Evolutionary conservation across 2,329 filamentous ascomycete genomes (phyloP), one percentile per base, ranked within the genome.

Genomic region (Aaosphaeria pasadenensis): DNA sequence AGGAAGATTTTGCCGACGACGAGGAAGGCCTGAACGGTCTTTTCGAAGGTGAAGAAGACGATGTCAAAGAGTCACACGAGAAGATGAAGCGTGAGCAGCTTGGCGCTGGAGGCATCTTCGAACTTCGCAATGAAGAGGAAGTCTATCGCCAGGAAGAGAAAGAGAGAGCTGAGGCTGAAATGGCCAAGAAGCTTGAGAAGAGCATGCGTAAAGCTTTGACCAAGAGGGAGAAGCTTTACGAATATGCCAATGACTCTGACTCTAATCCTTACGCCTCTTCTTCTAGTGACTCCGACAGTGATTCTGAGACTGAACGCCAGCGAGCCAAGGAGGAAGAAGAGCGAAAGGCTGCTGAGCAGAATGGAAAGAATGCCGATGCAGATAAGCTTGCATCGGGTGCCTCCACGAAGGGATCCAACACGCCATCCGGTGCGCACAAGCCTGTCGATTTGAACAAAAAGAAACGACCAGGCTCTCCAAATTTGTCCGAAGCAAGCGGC

Each of bases 401-500:
- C 4, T 84, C 83, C 1, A 80, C 84, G 1, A 91, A 89, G 67
- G 89, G 88, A 30, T 83, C 81, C 35, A 88, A 78, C 57, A 87
- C 85, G 2, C 84, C 85, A 1, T 84, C 79, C 31, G 81, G 81
- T 35, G 77, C 79, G 31, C 71, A 73, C 42, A 77, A 76, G 57
- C 67, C 74, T 44, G 54, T 74, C 38, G 78, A 83, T 57, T 61
- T 77, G 11, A 59, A 75, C 46, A 81, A 80, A 60, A 80, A 92
- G 45, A 96, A 96, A 74, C 85, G 92, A 30, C 81, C 89, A 31
- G 90, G 91, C 13, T 96, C 91, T 11, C 90, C 91, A 3, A 87
- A 91, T 55, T 79, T 88, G 31, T 96, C 91, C 2, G 92, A 97
- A 66, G 90, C 90, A 7, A 95, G 90, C 66, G 92, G 90, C 45